A percentile compares a stretch with the other conserved stretches of the same genome.
phyloP scores from a whole-genome alignment of 306 rosid species.

The Fragaria vesca region DNA sequence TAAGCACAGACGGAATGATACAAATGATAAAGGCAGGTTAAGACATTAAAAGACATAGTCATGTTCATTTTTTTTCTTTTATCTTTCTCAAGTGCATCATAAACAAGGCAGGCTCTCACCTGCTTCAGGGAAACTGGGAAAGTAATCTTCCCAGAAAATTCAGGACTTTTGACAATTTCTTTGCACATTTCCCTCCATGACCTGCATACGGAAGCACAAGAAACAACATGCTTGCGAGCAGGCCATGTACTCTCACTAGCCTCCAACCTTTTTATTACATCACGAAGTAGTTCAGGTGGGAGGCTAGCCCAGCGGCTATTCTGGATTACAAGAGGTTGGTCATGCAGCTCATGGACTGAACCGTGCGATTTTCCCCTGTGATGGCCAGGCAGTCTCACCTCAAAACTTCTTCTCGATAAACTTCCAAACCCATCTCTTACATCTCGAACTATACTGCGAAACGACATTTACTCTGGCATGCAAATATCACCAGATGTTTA shows the following conservation, averaged over 20 bases:
- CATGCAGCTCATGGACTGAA: conserved; percentile 58
- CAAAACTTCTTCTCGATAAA: conserved; percentile 80
- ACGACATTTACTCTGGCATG: conserved; percentile 63
- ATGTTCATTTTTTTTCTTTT: neutral
- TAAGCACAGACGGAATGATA: neutral
- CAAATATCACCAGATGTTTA: conserved; percentile 32
- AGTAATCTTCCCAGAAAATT: conserved; percentile 77
- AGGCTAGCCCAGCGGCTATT: conserved; percentile 82
- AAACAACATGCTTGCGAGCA: conserved; percentile 70
- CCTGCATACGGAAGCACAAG: conserved; percentile 82
- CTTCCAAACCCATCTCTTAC: conserved; percentile 86
- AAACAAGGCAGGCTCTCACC: conserved; percentile 40
- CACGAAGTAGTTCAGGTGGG: conserved; percentile 82
- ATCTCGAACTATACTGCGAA: conserved; percentile 89
- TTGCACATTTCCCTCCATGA: conserved; percentile 95
- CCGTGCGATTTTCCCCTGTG: conserved; percentile 67
- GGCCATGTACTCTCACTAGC: conserved; percentile 89
- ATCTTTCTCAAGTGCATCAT: neutral
- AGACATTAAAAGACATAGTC: neutral
- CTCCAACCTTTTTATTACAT: conserved; percentile 79
- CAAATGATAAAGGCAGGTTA: neutral
- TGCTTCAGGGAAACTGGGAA: conserved; percentile 89
- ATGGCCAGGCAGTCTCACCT: conserved; percentile 72
- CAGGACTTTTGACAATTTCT: conserved; percentile 73
- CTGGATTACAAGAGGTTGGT: conserved; percentile 44